Percentiles rank a stretch among this genome's conserved stretches.
Evolutionary conservation across 2,329 filamentous ascomycete genomes (phyloP).

Genomic region (Venturia nashicola): DNA sequence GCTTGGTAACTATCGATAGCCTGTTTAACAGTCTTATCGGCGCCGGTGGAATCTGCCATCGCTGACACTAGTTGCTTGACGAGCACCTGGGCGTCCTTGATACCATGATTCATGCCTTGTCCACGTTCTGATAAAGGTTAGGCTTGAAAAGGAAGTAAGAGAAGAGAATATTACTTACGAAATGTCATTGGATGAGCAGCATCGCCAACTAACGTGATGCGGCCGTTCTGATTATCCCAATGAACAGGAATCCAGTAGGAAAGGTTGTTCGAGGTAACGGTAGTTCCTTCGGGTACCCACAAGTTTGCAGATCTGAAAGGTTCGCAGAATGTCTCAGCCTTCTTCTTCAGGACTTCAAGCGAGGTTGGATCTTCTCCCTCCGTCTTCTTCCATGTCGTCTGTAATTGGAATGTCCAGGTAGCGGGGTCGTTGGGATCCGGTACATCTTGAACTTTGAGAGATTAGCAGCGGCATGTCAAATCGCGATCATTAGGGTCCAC

Average conservation of each 20-base stretch:
- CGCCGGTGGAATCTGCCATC: slow-evolving; percentile 6
- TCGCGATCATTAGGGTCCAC: slow-evolving; percentile 11
- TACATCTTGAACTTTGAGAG: slow-evolving; percentile 19
- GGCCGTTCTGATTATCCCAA: slow-evolving; percentile 22
- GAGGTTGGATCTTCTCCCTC: slow-evolving; percentile 20
- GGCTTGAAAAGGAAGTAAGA: not conserved
- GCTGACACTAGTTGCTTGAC: slow-evolving; percentile 17
- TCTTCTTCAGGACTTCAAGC: slow-evolving; percentile 17
- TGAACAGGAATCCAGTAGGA: slow-evolving; percentile 23
- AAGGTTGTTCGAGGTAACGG: slow-evolving; percentile 19
- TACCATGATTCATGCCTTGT: slow-evolving; percentile 25
- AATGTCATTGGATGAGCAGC: slow-evolving; percentile 30
- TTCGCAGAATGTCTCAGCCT: slow-evolving; percentile 19
- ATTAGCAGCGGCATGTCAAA: slow-evolving; percentile 9
- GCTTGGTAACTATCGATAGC: slow-evolving; percentile 14
- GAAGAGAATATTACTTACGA: slow-evolving; percentile 14
- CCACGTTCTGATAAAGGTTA: slow-evolving; percentile 20
- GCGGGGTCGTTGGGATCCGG: slow-evolving; percentile 20
- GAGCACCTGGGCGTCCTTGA: slow-evolving; percentile 21
- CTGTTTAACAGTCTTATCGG: slow-evolving; percentile 4
- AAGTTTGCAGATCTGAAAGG: slow-evolving; percentile 22
- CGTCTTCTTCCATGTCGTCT: slow-evolving; percentile 19
- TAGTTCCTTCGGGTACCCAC: slow-evolving; percentile 21
- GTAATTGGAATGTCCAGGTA: slow-evolving; percentile 24
- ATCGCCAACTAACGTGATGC: slow-evolving; percentile 25